Base-by-base conservation (phyloP, 1,284 basidiomycete species). In the Entoloma clypeatum region DNA sequence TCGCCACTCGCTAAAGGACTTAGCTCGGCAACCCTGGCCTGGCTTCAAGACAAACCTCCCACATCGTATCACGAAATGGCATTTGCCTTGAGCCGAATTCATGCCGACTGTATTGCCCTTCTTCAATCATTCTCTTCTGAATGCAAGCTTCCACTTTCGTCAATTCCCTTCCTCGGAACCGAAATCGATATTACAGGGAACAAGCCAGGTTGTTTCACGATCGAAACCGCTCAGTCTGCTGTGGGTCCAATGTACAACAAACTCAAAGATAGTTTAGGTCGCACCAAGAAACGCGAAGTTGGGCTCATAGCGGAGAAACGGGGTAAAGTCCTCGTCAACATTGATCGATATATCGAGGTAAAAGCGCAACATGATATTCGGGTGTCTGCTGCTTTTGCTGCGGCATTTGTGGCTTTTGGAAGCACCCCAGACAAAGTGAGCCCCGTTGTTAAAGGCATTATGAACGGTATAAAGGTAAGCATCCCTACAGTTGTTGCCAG, bases 391-490 rank as follows among this genome's bases (percentile, higher is more conserved):
- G 81, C 90, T 0, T 86, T 96, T 52, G 92, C 94, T 8, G 86
- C 88, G 2, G 92, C 95, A 0, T 86, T 95, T 49, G 86, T 99
- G 13, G 84, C 90, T 3, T 79, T 95, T 48, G 75, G 77, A 55
- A 79, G 79, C 25, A 82, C 90, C 25, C 93, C 94, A 0, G 80
- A 91, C 49, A 99, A 98, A 68, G 84, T 99, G 48, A 97, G 92
- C 51, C 95, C 89, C 0, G 83, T 99, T 32, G 93, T 99, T 39
- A 92, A 96, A 63, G 92, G 91, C 26, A 83, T 99, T 51, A 99
- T 98, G 88, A 96, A 95, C 51, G 92, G 92, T 25, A 86, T 99
- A 69, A 99, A 98, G 78, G 92, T 88, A 36, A 39, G 72, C 45
- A 25, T 27, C 21, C 10, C 9, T n/a, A 13, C 9, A 4, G 3